Evolutionary conservation across 2,329 filamentous ascomycete genomes (phyloP).

Genomic region (Cytospora mali): DNA sequence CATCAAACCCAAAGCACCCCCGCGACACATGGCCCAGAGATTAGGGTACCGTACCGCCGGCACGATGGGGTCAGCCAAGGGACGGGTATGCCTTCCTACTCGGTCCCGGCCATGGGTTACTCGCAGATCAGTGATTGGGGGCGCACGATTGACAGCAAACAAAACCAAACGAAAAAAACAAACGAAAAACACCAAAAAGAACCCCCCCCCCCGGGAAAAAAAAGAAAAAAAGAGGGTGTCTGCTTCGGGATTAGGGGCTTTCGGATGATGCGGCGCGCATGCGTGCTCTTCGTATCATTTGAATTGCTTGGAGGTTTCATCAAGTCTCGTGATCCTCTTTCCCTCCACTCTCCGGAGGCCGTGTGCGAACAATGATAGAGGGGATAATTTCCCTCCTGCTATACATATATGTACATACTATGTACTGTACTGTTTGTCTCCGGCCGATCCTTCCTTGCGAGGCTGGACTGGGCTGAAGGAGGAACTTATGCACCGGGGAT

Average conservation of each 20-base stretch:
- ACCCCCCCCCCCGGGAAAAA: too few relatives aligned
- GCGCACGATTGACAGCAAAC: neutral
- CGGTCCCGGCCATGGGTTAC: neutral
- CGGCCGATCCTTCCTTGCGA: constrained; percentile 13
- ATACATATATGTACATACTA: neutral
- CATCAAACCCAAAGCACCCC: constrained; percentile 2
- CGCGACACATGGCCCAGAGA: constrained; percentile 4
- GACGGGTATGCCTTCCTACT: constrained; percentile 4
- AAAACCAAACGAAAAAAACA: too few relatives aligned
- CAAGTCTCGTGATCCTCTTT: constrained; percentile 18
- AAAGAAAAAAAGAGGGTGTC: too few relatives aligned
- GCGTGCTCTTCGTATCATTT: constrained; percentile 12
- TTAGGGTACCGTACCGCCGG: constrained; percentile 17
- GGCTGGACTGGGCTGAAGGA: constrained; percentile 17
- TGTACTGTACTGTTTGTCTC: neutral
- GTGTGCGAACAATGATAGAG: neutral
- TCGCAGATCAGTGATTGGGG: neutral
- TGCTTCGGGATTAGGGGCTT: neutral
- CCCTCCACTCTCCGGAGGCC: neutral
- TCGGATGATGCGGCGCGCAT: constrained; percentile 4
- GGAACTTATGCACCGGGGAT: constrained; percentile 8
- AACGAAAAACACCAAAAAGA: too few relatives aligned
- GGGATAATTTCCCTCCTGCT: neutral
- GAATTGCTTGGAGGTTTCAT: constrained; percentile 1
- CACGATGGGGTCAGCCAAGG: neutral